Evolutionary conservation across 2,329 filamentous ascomycete species (phyloP), one percentile per base, ranked within the genome.

Genomic region (Alternaria metachromatica): DNA sequence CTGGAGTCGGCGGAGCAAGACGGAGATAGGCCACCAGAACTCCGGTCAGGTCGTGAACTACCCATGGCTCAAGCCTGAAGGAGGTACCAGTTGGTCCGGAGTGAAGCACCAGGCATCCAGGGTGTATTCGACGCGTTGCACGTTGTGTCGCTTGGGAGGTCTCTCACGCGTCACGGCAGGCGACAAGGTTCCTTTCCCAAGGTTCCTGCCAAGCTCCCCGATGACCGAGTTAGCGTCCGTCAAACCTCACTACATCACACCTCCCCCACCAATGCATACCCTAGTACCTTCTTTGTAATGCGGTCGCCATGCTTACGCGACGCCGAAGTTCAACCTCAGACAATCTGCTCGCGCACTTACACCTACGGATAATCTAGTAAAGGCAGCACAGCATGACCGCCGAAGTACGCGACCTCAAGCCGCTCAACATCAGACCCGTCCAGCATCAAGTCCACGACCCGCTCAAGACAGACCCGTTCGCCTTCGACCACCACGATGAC

Each of bases 401-500:
- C 30, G 33, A 70, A 43, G 70, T 78, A 44, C 59, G 57, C 41
- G 64, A 76, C 37, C 67, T 78, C 13, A 72, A 72, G 49, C 73
- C 74, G 9, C 69, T 77, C 25, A 66, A 72, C 50, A 68, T 78
- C 33, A 69, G 66, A 43, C 74, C 74, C 15, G 66, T 78, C 21
- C 66, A 69, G 21, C 70, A 72, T 45, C 72, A 74, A 61, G 66
- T 70, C 55, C 65, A 56, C 28, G 63, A 70, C 45, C 61, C 68
- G 25, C 64, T 56, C 4, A 63, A 55, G 37, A 45, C 45, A 44
- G 68, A 71, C 26, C 67, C 74, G 2, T 70, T 73, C 60, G 65
- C 60, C 7, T 70, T 79, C 30, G 69, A 76, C 7, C 72, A 75
- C 28, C 66, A 67, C 26, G 76, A 78, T 70, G 70, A 66, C 18